These are phyloP conservation scores for Colletotrichum sp. DNA, from an alignment of 2,329 filamentous ascomycete genomes.

Conservation along the genomic window DNA sequence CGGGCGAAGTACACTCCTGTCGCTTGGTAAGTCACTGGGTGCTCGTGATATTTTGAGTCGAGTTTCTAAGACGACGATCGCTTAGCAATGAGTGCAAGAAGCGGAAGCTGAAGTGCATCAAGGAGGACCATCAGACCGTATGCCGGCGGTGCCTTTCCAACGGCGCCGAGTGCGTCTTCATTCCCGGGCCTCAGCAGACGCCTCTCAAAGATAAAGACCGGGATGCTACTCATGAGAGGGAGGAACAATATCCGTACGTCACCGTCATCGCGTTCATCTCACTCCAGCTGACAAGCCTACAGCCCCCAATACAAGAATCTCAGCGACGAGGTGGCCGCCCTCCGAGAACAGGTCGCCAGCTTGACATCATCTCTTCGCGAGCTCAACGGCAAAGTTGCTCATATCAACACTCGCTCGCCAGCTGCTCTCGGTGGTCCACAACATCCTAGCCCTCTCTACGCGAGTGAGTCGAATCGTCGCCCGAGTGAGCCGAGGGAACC, in stretches of 20 bases:
- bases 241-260: slow-evolving; percentile 24
- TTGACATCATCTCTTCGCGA: slow-evolving; percentile 31
- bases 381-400: slow-evolving; percentile 26
- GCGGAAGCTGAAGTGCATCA: slow-evolving; percentile 45
- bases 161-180: slow-evolving; percentile 31
- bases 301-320: slow-evolving; percentile 24
- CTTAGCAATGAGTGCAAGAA: slow-evolving; percentile 43
- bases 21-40: slow-evolving; percentile 34
- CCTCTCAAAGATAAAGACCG: background rate
- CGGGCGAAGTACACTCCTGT: slow-evolving; percentile 42
- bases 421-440: background rate
- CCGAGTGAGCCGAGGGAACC: slow-evolving; percentile 32
- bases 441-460: slow-evolving; percentile 11
- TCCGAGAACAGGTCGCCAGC: slow-evolving; percentile 34
- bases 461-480: background rate
- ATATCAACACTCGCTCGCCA: background rate
- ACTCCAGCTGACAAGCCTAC: background rate
- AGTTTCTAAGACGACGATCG: background rate
- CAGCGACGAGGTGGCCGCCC: slow-evolving; percentile 30
- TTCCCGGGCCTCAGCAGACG: slow-evolving; percentile 19
- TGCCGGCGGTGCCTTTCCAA: slow-evolving; percentile 36
- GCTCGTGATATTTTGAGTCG: background rate
- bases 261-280: background rate
- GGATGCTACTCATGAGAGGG: slow-evolving; percentile 25
- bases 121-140: slow-evolving; percentile 22